phyloP scores from a whole-genome alignment of 768 basidiomycete species.

The Hygrocybe coccinea region DNA sequence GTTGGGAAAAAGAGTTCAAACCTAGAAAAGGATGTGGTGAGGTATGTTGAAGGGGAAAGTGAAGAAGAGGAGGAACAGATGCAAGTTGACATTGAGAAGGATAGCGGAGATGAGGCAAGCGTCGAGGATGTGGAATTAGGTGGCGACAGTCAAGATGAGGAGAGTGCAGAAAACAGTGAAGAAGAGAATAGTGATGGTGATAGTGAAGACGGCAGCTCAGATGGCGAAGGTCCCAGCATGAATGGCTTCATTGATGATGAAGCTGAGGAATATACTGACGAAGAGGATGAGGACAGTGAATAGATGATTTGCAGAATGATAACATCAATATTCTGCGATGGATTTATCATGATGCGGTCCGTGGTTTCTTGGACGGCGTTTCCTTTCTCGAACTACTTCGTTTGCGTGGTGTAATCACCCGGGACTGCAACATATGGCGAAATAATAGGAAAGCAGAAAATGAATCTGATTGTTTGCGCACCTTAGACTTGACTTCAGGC shows the following conservation, averaged over 20 bases:
- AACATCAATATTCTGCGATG: neutral
- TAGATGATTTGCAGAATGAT: neutral
- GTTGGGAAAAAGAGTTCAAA: conserved; percentile 33
- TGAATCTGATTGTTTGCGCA: no score
- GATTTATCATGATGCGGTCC: neutral
- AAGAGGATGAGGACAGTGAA: conserved; percentile 15
- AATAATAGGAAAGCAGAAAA: no score
- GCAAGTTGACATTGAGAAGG: conserved; percentile 56
- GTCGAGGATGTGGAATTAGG: conserved; percentile 76
- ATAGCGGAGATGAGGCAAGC: conserved; percentile 64
- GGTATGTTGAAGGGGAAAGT: conserved; percentile 31
- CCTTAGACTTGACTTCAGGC: no score
- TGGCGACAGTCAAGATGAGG: conserved; percentile 52
- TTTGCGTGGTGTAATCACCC: no score
- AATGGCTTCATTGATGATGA: conserved; percentile 61
- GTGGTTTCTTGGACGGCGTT: neutral
- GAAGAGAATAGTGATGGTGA: conserved; percentile 35
- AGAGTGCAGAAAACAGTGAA: conserved; percentile 45
- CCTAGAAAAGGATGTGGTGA: conserved; percentile 31
- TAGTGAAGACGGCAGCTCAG: conserved; percentile 39
- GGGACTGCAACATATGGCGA: no score
- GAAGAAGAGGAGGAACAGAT: conserved; percentile 50
- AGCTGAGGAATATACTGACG: conserved; percentile 40
- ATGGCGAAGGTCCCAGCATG: conserved; percentile 36
- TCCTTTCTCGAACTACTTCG: neutral